Evolutionary conservation across 2,329 filamentous ascomycete genomes (phyloP).

Genomic region (Colletotrichum somersetense): DNA sequence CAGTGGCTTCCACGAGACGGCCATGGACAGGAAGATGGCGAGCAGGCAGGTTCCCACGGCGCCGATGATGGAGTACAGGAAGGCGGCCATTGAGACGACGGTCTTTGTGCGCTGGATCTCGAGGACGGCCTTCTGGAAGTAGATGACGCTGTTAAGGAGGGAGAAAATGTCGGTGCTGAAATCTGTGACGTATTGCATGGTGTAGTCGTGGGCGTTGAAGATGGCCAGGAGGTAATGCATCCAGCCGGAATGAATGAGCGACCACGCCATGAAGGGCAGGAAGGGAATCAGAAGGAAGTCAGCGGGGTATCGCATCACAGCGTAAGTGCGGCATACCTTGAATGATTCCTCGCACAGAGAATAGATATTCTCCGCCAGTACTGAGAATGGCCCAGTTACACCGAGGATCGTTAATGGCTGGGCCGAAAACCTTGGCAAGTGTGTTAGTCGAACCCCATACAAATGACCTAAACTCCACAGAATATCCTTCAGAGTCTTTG

Average conservation of each 20-base stretch:
- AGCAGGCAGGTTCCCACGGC: slow-evolving; percentile 73
- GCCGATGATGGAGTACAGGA: slow-evolving; percentile 74
- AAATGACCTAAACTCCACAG: background rate
- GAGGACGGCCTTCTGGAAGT: slow-evolving; percentile 76
- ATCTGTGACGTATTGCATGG: slow-evolving; percentile 77
- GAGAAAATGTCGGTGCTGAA: slow-evolving; percentile 77
- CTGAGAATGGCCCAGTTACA: slow-evolving; percentile 76
- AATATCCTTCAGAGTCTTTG: background rate
- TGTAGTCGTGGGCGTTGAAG: slow-evolving; percentile 78
- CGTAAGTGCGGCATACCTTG: slow-evolving; percentile 53
- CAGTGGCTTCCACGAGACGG: slow-evolving; percentile 71
- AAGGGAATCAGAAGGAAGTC: slow-evolving; percentile 63
- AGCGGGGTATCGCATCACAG: background rate
- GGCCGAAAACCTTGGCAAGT: slow-evolving; percentile 60
- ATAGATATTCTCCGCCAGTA: slow-evolving; percentile 75
- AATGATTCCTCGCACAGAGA: slow-evolving; percentile 67
- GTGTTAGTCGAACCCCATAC: background rate
- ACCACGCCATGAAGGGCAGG: slow-evolving; percentile 77
- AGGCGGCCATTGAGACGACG: slow-evolving; percentile 69
- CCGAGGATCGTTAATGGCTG: slow-evolving; percentile 76
- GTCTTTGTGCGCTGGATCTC: slow-evolving; percentile 71
- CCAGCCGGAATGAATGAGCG: slow-evolving; percentile 74
- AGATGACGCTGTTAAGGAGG: slow-evolving; percentile 75
- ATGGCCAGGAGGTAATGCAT: slow-evolving; percentile 74
- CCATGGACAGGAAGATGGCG: slow-evolving; percentile 71